Conservation (phyloP, 129 eudicot genomes). For the Daucus carota region DH1_v3.0 NC_030384.2:35561501-35562000, state of each 20-base stretch:
- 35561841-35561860: neutral
- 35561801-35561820: no score
- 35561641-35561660: slow-evolving; percentile 94
- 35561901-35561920: slow-evolving; percentile 78
- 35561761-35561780: no score
- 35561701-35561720: no score
- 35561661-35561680: slow-evolving; percentile 67
- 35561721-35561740: no score
- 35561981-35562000: slow-evolving; percentile 80
- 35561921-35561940: slow-evolving; percentile 66
- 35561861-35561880: slow-evolving; percentile 35
- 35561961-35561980: slow-evolving; percentile 83
- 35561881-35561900: slow-evolving; percentile 53
- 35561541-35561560: slow-evolving; percentile 48
- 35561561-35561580: slow-evolving; percentile 31
- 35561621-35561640: slow-evolving; percentile 66
- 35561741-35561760: no score
- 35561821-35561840: no score
- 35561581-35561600: slow-evolving; percentile 32
- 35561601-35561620: slow-evolving; percentile 52
- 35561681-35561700: slow-evolving; percentile 81
- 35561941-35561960: slow-evolving; percentile 58
- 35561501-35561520: slow-evolving; percentile 71
- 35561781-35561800: no score
- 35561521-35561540: slow-evolving; percentile 72